phyloP scores from a whole-genome alignment of 768 basidiomycete genomes.

The Wakefieldia striispora region DNA sequence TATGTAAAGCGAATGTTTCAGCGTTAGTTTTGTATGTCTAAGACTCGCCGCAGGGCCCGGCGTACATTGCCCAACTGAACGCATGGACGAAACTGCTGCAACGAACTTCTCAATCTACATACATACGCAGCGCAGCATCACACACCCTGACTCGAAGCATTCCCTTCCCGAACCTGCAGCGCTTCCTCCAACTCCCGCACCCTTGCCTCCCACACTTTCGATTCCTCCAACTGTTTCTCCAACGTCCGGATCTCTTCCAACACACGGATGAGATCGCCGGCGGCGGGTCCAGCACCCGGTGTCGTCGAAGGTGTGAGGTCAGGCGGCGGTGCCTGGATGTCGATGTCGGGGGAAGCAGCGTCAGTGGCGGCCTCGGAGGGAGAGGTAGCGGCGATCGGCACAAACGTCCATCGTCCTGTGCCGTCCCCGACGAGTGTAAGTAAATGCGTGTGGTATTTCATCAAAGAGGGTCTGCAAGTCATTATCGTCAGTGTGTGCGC shows the following conservation, averaged over 20 bases:
- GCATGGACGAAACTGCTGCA: too few species aligned
- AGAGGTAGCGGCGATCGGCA: constrained; percentile 40
- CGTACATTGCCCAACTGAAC: too few species aligned
- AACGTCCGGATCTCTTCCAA: constrained; percentile 28
- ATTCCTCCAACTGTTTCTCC: constrained; percentile 24
- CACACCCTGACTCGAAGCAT: not conserved
- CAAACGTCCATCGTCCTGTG: constrained; percentile 68
- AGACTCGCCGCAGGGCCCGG: too few species aligned
- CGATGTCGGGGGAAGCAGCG: not conserved
- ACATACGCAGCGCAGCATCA: not conserved
- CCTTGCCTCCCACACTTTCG: constrained; percentile 26
- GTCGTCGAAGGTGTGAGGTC: not conserved
- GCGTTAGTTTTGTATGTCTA: too few species aligned
- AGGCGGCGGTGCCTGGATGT: too few species aligned
- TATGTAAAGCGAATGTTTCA: too few species aligned
- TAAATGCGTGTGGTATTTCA: constrained; percentile 87
- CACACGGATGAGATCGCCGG: constrained; percentile 21
- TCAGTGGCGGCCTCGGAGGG: not conserved
- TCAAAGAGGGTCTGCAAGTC: constrained; percentile 66
- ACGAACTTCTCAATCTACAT: too few species aligned
- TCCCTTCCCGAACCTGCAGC: constrained; percentile 16
- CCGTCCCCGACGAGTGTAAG: constrained; percentile 76
- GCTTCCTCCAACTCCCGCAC: constrained; percentile 26
- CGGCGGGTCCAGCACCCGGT: not conserved
- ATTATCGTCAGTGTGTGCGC: not conserved